Percentiles rank a stretch among this genome's conserved stretches.
phyloP scores from a whole-genome alignment of 495 filamentous ascomycete species.

The Penicillium alfredii region DNA sequence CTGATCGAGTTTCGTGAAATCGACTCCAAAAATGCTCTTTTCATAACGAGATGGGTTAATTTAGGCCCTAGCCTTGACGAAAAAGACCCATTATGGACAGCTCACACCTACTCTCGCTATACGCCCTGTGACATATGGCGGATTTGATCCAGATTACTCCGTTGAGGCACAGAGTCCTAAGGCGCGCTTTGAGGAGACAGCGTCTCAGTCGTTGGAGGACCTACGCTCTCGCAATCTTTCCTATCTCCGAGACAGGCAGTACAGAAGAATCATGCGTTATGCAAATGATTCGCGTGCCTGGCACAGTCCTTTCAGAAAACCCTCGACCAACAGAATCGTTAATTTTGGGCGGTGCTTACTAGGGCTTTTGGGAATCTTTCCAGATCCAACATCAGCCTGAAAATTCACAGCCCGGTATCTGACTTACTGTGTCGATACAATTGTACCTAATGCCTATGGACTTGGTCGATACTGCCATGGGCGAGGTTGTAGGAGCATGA shows the following conservation, averaged over 20 bases:
- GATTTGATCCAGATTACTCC: background rate
- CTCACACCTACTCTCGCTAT: background rate
- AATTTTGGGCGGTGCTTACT: no score
- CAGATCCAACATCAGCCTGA: no score
- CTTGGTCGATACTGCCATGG: no score
- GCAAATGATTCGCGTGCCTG: no score
- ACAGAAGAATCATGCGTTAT: no score
- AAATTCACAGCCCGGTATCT: no score
- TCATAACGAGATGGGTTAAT: conserved; percentile 3
- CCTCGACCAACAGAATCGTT: no score
- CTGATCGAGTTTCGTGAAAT: conserved; percentile 1
- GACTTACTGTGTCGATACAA: no score
- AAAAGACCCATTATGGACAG: conserved; percentile 3
- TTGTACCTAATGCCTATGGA: no score
- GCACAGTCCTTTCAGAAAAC: no score
- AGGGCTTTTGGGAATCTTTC: no score
- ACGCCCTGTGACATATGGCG: background rate
- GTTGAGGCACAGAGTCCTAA: conserved; percentile 1
- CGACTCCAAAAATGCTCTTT: background rate
- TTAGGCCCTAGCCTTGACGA: conserved; percentile 2
- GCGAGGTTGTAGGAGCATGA: no score
- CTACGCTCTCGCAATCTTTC: conserved; percentile 5
- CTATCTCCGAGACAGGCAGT: conserved; percentile 5
- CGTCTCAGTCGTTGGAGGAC: conserved; percentile 2
- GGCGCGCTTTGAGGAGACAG: conserved; percentile 4